Base-by-base conservation (phyloP, 345 rosid genomes). In the Pugionium cornutum region DNA sequence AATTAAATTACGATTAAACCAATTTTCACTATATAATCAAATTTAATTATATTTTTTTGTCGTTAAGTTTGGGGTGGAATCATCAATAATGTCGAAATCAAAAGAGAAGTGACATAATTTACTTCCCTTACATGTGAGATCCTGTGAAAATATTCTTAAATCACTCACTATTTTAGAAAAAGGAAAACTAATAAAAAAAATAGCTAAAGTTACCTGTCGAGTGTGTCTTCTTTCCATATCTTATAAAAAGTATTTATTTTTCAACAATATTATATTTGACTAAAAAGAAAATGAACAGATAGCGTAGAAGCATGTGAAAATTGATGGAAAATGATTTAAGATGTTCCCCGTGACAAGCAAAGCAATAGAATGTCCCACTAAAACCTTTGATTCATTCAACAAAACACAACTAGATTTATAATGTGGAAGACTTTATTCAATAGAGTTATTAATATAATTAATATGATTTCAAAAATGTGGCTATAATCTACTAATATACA, bases 321-420 rank as follows among this genome's bases (percentile, higher is more conserved):
- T 74, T 53, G 68, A 62, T 67, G 60, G 58, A 62, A 49, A 67
- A 68, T 64, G 68, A 70, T 66, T 54, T 70, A 64, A 64, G 45
- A 46, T 64, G 64, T 57, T 49, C 46, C 79, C 50, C 80, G 73
- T 82, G 80, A 67, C 76, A 64, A 73, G 62, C 71, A 73, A 64
- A 52, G 52, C 76, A 50, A 62, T 47, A 57, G 26, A 71, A 63
- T 66, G 67, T 60, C 52, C 73, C 66, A 68, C 73, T 68, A 26
- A 58, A 29, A 32, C 42, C 57, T 55, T 74, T 49, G 53, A 62
- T 46, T 46, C 55, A 61, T 53, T 44, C 64, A 66, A 40, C 55
- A 6, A 67, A 42, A 31, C 69, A 55, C 60, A 45, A 39, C 44
- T 41, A 27, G 11, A 47, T 40, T 53, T 7, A 58, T 52, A 10